Evolutionary conservation across 2,329 filamentous ascomycete species (phyloP), one percentile per base, ranked within the genome.

Genomic region (Ophiostoma triangulosporum): DNA sequence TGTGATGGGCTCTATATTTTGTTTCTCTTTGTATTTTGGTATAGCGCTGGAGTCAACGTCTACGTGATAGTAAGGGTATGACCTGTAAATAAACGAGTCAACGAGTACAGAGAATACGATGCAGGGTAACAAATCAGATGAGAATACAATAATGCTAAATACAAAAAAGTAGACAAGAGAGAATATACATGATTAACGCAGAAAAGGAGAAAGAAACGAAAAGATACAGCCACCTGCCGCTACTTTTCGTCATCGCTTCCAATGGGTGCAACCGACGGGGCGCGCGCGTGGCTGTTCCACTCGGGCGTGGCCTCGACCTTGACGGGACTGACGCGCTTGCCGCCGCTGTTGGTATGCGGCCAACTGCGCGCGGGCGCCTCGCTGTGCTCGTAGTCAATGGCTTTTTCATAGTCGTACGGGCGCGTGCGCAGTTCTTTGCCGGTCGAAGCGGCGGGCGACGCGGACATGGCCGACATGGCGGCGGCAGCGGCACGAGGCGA

Each of bases 311-410:
- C 14, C 38, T 43, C 38, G 38, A 43, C 38, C 11, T 43, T 43
- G 20, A 43, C 38, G 11, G 38, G 20, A 15, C 32, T n/a, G 33
- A 6, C 14, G 33, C 11, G 9, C 11, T 35, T 35, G 33, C 11
- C 33, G 29, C 29, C 29, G 5, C 17, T 62, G 57, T 69, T 73
- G 58, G 71, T 71, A 27, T 72, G 67, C 48, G 75, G 77, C 77
- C 77, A 81, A 1, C 77, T 77, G 27, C 77, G 65, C 31, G 81
- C 79, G 43, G 78, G 70, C 14, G 76, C 74, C 50, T 79, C 76
- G 17, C 71, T 72, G 2, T 76, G 71, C 4, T 69, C 68, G 43
- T 77, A 78, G 60, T 81, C 77, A 61, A 80, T 80, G 61, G 80
- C 78, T 57, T 74, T 72, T 27, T 68, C 69, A 48, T 73, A 72